Base-by-base conservation (phyloP, 1,284 basidiomycete species). In the Volvariella surrecta region DNA sequence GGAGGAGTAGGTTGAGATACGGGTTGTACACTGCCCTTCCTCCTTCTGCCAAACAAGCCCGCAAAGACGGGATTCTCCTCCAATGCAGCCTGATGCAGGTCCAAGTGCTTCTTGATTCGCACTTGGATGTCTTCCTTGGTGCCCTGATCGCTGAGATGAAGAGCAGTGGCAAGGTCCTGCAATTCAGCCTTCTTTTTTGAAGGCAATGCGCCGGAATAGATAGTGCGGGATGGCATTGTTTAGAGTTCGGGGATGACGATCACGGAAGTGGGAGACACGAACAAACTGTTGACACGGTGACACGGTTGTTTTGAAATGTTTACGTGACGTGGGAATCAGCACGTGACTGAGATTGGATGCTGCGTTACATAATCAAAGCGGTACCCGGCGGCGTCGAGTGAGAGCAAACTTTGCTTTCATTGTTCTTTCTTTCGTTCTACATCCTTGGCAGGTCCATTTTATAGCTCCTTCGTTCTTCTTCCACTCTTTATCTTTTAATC, bases 161-260 rank as follows among this genome's bases (percentile, higher is more conserved):
- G 68, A 4, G 74, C 73, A 3, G 48, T 8, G 1, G 79, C 75
- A 22, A 82, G 73, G 44, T 72, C 68, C 50, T 71, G 76, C 2
- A 82, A 67, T 17, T 82, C 80, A 4, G 62, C 64, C 57, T 82
- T 81, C 60, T 77, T 81, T 59, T 80, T 80, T 4, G 68, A 50
- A 46, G 66, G 66, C 17, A 80, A 66, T 18, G 71, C 56, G 42
- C 78, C 78, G 32, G 62, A 54, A 63, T 59, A 71, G 30, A 51
- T 51, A 40, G 58, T 53, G 40, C 60, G 60, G 24, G 24, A 11
- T 42, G 62, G 52, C 63, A 65, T 66, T 54, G 34, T 35, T 7
- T 8, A 35, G 34, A 35, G 34, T 6, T 7, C 18, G 34, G 34
- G 18, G 4, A 31, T 31, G 30, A 31, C 15, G 30, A 15, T 31